phyloP scores from a whole-genome alignment of 768 basidiomycete genomes.

The Mycena galopus region DNA sequence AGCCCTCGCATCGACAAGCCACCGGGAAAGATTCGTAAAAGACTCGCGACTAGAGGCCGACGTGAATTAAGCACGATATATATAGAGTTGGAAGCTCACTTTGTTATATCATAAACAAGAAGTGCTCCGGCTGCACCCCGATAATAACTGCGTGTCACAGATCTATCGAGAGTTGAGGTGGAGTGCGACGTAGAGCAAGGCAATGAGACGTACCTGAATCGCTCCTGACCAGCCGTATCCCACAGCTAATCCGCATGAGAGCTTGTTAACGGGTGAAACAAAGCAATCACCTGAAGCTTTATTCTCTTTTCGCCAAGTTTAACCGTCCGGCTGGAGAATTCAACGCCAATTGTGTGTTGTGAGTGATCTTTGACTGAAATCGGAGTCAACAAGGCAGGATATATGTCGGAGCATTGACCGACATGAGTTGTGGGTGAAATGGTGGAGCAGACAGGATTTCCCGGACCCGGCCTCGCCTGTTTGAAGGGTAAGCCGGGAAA shows the following conservation, averaged over 20 bases:
- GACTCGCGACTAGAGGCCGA: constrained; percentile 78
- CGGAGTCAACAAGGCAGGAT: constrained; percentile 25
- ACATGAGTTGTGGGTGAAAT: constrained; percentile 97
- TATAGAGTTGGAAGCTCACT: constrained; percentile 58
- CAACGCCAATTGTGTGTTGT: constrained; percentile 98
- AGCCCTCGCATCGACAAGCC: constrained; percentile 95
- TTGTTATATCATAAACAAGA: constrained; percentile 94
- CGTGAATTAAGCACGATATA: constrained; percentile 30
- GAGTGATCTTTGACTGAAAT: constrained; percentile 92
- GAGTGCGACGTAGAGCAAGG: background rate
- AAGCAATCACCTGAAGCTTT: constrained; percentile 85
- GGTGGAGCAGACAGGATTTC: constrained; percentile 96
- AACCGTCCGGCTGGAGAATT: constrained; percentile 95
- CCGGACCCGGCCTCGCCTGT: constrained; percentile 96
- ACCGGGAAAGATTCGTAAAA: constrained; percentile 85
- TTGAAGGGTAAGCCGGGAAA: constrained; percentile 16
- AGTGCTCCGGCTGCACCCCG: constrained; percentile 94
- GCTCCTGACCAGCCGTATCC: constrained; percentile 98
- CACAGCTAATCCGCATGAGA: constrained; percentile 72
- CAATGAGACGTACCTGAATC: constrained; percentile 74
- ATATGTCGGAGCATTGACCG: constrained; percentile 49
- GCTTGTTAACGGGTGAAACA: constrained; percentile 30
- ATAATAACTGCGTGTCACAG: constrained; percentile 96
- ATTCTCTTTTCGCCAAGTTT: constrained; percentile 94
- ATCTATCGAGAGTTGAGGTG: constrained; percentile 57